Evolutionary conservation across 1,284 basidiomycete genomes (phyloP), one percentile per base, ranked within the genome.

Genomic region (Cutaneotrichosporon cavernicola): DNA sequence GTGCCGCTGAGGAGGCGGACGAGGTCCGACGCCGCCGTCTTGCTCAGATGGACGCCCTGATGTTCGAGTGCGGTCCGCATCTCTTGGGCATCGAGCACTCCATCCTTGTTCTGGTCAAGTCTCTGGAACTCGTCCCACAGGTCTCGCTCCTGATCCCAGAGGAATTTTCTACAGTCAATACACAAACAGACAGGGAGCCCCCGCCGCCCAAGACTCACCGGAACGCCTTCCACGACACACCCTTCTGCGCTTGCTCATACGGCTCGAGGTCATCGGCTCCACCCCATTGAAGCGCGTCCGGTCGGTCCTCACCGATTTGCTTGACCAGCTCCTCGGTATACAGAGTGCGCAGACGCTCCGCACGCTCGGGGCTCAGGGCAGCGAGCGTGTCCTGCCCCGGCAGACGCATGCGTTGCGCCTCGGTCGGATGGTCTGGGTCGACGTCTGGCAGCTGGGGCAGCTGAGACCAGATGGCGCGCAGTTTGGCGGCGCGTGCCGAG

Each of bases 121-220:
- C 92, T 86, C 72, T 93, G 91, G 78, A 96, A 95, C 65, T 92
- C 88, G 61, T 86, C 84, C 92, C 93, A 95, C 53, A 95, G 83
- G 79, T 95, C 91, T 88, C 73, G 68, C 64, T 81, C 80, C 65
- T 79, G 69, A 57, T 77, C 76, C 76, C 71, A 76, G 62, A 73
- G 65, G 67, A 76, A 75, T 60, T 63, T 65, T 22, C 65, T 64
- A 56, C 51, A 14, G 58, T 49, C 32, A 57, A 38, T 31, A 30
- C 9, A 51, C 32, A n/a, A 46, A 46, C 43, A 46, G 18, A 18
- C 4, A 34, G 13, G 51, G 32, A 7, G 18, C 26, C 3, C 7
- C 11, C n/a, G 21, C 6, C 26, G 40, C 22, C 16, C 2, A 30
- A 40, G 18, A 72, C 74, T 60, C 65, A 76, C 80, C 86, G 85